phyloP scores from a whole-genome alignment of 169 alveolate genomes.

The Eimeria tenella region DNA sequence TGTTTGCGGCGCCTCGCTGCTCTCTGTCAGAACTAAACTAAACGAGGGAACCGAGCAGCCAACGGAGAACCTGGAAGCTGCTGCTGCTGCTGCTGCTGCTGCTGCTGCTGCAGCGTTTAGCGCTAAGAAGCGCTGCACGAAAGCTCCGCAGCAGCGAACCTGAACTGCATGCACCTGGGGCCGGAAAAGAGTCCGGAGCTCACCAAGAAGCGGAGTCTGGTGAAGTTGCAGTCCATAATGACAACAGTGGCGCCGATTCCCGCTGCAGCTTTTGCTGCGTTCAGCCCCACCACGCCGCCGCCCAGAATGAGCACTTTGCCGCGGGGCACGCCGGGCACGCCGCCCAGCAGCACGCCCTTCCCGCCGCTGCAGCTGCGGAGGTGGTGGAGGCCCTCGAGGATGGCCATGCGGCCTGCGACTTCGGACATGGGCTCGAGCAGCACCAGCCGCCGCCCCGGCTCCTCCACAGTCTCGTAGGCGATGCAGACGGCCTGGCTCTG shows the following conservation, averaged over 20 bases:
- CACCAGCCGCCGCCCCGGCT: slow-evolving; percentile 29
- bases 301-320: slow-evolving; percentile 73
- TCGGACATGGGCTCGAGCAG: slow-evolving; percentile 79
- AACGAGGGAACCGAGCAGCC: not conserved
- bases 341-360: slow-evolving; percentile 71
- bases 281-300: slow-evolving; percentile 78
- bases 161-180: too few relatives aligned
- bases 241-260: slow-evolving; percentile 73
- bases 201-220: slow-evolving; percentile 34
- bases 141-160: too few relatives aligned
- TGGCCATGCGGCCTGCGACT: slow-evolving; percentile 74
- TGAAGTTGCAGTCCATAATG: slow-evolving; percentile 52
- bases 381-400: slow-evolving; percentile 63
- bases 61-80: too few relatives aligned
- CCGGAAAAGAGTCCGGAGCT: too few relatives aligned
- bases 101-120: too few relatives aligned
- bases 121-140: too few relatives aligned
- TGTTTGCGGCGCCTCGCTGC: too few relatives aligned
- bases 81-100: too few relatives aligned
- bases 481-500: slow-evolving; percentile 42
- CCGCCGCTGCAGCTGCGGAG: slow-evolving; percentile 49
- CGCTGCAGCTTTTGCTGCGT: slow-evolving; percentile 70
- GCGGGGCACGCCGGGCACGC: slow-evolving; percentile 76
- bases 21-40: too few relatives aligned
- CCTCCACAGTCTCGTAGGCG: slow-evolving; percentile 76